Evolutionary conservation across 1,139 yeast species (phyloP).

Genomic region (Yamadazyma aaseri): DNA sequence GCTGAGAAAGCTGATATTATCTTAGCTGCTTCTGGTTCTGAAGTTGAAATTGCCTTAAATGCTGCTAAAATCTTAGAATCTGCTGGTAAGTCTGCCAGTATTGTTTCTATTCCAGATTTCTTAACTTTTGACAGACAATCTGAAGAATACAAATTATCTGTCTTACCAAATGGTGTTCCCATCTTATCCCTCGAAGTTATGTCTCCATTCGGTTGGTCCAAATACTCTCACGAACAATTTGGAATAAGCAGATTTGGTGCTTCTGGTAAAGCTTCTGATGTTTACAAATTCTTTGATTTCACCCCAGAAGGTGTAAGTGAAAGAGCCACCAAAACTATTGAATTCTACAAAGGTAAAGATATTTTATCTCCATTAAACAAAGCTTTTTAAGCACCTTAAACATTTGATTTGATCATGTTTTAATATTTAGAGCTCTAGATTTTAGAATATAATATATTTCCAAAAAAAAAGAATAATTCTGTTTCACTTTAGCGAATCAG

Average conservation of each 20-base stretch:
- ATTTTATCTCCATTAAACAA: slow-evolving; percentile 73
- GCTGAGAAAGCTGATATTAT: slow-evolving; percentile 69
- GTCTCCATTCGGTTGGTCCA: slow-evolving; percentile 88
- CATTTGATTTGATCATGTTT: slow-evolving; percentile 53
- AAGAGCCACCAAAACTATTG: slow-evolving; percentile 76
- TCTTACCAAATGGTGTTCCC: slow-evolving; percentile 93
- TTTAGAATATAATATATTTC: slow-evolving; percentile 22
- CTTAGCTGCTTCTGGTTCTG: slow-evolving; percentile 91
- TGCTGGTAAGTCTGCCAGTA: slow-evolving; percentile 59
- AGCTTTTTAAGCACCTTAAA: slow-evolving; percentile 51
- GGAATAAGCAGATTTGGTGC: slow-evolving; percentile 96
- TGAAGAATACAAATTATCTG: slow-evolving; percentile 71
- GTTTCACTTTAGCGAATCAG: not conserved
- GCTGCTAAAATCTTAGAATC: slow-evolving; percentile 62
- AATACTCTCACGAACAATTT: slow-evolving; percentile 92
- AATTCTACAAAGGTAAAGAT: slow-evolving; percentile 70
- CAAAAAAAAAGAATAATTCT: too few species aligned
- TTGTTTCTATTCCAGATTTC: slow-evolving; percentile 92
- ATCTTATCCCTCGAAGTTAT: slow-evolving; percentile 90
- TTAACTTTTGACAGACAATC: slow-evolving; percentile 82
- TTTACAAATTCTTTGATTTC: slow-evolving; percentile 83
- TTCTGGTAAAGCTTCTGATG: slow-evolving; percentile 82
- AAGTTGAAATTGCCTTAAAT: slow-evolving; percentile 78
- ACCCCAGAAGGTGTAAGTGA: slow-evolving; percentile 89
- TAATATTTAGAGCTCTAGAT: slow-evolving; percentile 57